A percentile compares a stretch with the other conserved stretches of the same genome.
phyloP scores from a whole-genome alignment of 1,139 yeast species.

The Candida tetrigidarum region DNA sequence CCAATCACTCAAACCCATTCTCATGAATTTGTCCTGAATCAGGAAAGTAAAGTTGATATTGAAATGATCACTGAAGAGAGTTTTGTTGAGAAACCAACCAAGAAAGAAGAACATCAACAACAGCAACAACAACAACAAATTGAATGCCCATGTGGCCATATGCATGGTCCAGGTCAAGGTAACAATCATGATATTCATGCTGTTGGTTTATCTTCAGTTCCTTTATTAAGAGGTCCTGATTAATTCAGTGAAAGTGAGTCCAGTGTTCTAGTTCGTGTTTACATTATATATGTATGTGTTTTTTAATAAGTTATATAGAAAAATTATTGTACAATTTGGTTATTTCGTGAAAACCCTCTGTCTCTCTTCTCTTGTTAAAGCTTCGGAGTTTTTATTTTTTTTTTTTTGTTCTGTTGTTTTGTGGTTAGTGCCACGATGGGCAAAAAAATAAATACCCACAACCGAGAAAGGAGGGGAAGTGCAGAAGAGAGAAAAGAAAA shows the following conservation, averaged over 20 bases:
- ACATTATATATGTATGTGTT: background rate
- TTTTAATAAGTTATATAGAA: background rate
- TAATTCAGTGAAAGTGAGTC: slow-evolving; percentile 14
- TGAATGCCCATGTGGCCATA: slow-evolving; percentile 38
- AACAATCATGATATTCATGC: slow-evolving; percentile 33
- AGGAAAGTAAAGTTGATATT: slow-evolving; percentile 9
- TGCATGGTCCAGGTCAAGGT: slow-evolving; percentile 42
- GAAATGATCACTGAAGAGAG: slow-evolving; percentile 16
- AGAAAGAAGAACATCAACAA: background rate
- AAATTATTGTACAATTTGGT: too few species aligned
- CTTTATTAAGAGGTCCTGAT: slow-evolving; percentile 40
- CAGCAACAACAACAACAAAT: slow-evolving; percentile 11
- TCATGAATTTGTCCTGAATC: slow-evolving; percentile 9
- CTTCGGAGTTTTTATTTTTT: background rate
- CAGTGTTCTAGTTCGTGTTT: background rate
- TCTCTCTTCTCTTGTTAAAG: too few species aligned
- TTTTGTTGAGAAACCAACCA: slow-evolving; percentile 6
- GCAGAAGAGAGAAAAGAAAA: background rate
- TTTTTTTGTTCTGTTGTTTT: too few species aligned
- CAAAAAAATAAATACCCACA: too few species aligned
- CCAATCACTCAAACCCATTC: slow-evolving; percentile 18
- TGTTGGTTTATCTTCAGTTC: slow-evolving; percentile 31
- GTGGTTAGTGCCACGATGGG: too few species aligned
- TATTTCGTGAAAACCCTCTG: too few species aligned
- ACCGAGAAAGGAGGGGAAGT: background rate